Evolutionary conservation across 208 protist genomes (phyloP), one percentile per base, ranked within the genome.

Genomic region (Acanthamoeba culbertsoni): DNA sequence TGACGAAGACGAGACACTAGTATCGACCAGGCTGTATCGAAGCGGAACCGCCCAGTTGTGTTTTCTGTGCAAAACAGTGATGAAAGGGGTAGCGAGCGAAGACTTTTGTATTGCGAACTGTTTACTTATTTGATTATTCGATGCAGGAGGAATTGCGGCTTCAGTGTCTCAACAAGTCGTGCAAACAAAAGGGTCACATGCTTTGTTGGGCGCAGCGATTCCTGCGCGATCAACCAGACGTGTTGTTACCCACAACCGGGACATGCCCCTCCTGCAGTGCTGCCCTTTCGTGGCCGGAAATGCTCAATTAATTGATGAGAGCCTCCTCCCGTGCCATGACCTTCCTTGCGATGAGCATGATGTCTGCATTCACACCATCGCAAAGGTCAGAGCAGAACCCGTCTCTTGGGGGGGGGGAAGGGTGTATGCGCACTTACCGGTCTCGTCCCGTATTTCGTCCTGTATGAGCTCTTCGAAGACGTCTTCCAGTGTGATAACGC

Each of bases 401-500:
- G 26, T 5, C 55, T n/a, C 55, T 26, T 20, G 55, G 26, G 12
- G 26, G 55, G 55, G 48, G 20, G 55, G 55, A 5, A 26, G 31
- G 8, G 28, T 31, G 59, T 37, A 7, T 26, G 5, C 1, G 1
- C 31, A 68, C 59, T 68, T 68, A 71, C 62, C 62, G 2, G 63
- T 75, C 63, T 75, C 63, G 35, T 75, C 63, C 35, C 16, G 35
- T 31, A 75, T 75, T 37, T 75, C 63, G 35, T 75, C 94, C 43
- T 95, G 55, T 33, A 96, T 94, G 59, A 96, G 90, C 84, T 96
- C 91, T 73, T 94, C 94, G 43, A 97, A 93, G 43, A 97, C 79
- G 84, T 97, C 95, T 73, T 96, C 95, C 31, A 97, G 62, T 26
- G 95, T 96, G 20, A 97, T 92, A 43, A 97, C 53, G 31, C 96